Conservation (phyloP, 306 rosid genomes). For the Senna tora region DNA sequence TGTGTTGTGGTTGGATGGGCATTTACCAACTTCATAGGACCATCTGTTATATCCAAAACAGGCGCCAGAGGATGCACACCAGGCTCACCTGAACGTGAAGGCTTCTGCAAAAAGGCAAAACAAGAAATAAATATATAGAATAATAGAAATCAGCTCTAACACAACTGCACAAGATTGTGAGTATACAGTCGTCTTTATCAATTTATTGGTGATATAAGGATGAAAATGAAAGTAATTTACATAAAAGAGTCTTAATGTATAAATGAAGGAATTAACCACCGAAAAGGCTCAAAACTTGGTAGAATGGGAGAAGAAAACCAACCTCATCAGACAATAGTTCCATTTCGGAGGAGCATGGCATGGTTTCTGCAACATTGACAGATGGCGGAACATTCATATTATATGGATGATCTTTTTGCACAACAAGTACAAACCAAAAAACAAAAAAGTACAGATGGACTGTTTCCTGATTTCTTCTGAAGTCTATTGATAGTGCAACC, state of each 20-base stretch:
- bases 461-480: slow-evolving; percentile 7
- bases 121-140: neutral
- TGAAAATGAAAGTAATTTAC: slow-evolving; percentile 22
- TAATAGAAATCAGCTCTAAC: neutral
- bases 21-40: slow-evolving; percentile 56
- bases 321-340: slow-evolving; percentile 88
- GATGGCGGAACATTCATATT: slow-evolving; percentile 23
- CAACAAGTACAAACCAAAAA: slow-evolving; percentile 13
- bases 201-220: neutral
- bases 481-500: slow-evolving; percentile 5
- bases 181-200: slow-evolving; percentile 15
- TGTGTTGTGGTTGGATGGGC: slow-evolving; percentile 48
- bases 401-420: slow-evolving; percentile 5
- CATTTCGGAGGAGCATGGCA: slow-evolving; percentile 71
- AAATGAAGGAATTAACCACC: neutral
- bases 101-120: slow-evolving; percentile 45
- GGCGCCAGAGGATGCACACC: slow-evolving; percentile 45
- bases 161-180: slow-evolving; percentile 16
- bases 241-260: neutral
- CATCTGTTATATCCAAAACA: slow-evolving; percentile 56
- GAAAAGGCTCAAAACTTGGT: slow-evolving; percentile 9
- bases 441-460: neutral
- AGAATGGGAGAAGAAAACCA: slow-evolving; percentile 39
- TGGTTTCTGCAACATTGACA: slow-evolving; percentile 55
- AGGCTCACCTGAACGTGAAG: slow-evolving; percentile 54